Conservation (phyloP, 1,139 yeast genomes). For the Hanseniaspora sp. region DNA sequence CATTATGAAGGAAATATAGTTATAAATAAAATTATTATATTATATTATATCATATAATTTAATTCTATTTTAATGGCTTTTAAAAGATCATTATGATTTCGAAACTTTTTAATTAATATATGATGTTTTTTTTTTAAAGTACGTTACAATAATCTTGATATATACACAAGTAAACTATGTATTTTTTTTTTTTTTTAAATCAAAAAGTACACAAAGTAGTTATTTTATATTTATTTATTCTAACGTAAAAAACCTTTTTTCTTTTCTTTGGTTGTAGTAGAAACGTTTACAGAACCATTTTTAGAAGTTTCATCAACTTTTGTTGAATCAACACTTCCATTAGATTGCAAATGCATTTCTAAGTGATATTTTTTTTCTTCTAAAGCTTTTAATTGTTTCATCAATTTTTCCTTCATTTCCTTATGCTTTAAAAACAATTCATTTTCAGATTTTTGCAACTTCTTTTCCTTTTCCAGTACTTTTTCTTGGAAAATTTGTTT, state of each 20-base stretch:
- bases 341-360: slow-evolving; percentile 40
- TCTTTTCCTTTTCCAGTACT: slow-evolving; percentile 93
- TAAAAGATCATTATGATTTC: too few relatives aligned
- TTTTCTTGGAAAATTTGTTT: slow-evolving; percentile 93
- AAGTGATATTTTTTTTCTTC: slow-evolving; percentile 84
- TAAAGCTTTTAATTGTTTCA: slow-evolving; percentile 74
- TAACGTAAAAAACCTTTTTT: slow-evolving; percentile 54
- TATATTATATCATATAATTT: too few relatives aligned
- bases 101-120: too few relatives aligned
- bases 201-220: too few relatives aligned
- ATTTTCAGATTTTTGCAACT: slow-evolving; percentile 92
- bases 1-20: too few relatives aligned
- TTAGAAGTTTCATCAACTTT: slow-evolving; percentile 24
- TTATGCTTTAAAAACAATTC: slow-evolving; percentile 91
- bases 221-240: background rate
- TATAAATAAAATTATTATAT: too few relatives aligned
- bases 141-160: background rate
- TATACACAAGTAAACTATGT: background rate
- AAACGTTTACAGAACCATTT: slow-evolving; percentile 42
- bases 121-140: background rate
- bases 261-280: slow-evolving; percentile 37
- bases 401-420: slow-evolving; percentile 90
- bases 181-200: too few relatives aligned
- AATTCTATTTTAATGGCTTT: too few relatives aligned
- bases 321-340: background rate